Evolutionary conservation across 2,329 filamentous ascomycete species (phyloP).

Genomic region (Arthrobotrys sphaeroides): DNA sequence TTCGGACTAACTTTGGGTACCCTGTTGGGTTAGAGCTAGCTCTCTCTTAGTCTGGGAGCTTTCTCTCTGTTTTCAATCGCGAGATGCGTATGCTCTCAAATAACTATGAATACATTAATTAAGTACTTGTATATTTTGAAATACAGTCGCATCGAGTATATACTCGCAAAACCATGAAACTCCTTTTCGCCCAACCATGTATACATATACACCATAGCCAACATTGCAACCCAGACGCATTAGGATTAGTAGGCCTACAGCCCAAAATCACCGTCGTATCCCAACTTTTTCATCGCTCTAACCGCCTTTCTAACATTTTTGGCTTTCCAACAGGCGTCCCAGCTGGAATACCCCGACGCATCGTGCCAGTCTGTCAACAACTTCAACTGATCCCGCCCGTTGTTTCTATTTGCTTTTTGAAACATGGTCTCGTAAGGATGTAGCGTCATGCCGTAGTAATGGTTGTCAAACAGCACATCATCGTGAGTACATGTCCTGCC

Average conservation of each 20-base stretch:
- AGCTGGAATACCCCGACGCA: conserved; percentile 3
- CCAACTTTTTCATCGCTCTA: neutral
- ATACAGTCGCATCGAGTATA: too few relatives aligned
- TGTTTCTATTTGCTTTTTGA: conserved; percentile 20
- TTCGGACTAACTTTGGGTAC: neutral
- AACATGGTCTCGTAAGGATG: conserved; percentile 33
- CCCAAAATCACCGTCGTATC: neutral
- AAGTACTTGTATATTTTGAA: too few relatives aligned
- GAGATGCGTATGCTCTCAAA: too few relatives aligned
- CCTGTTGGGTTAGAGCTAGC: neutral
- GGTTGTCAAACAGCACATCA: neutral
- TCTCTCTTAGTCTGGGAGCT: too few relatives aligned
- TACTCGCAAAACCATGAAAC: too few relatives aligned
- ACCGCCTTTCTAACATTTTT: neutral
- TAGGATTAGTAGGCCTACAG: neutral
- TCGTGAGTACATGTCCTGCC: neutral
- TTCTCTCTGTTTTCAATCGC: too few relatives aligned
- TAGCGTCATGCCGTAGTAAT: conserved; percentile 1
- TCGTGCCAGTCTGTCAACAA: conserved; percentile 1
- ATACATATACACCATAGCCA: too few relatives aligned
- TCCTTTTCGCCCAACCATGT: too few relatives aligned
- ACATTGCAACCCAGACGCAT: neutral
- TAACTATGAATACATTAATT: too few relatives aligned
- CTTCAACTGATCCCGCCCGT: neutral
- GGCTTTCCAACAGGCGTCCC: neutral